phyloP scores from a whole-genome alignment of 2,329 filamentous ascomycete genomes.

The Aureobasidium namibiae region DNA sequence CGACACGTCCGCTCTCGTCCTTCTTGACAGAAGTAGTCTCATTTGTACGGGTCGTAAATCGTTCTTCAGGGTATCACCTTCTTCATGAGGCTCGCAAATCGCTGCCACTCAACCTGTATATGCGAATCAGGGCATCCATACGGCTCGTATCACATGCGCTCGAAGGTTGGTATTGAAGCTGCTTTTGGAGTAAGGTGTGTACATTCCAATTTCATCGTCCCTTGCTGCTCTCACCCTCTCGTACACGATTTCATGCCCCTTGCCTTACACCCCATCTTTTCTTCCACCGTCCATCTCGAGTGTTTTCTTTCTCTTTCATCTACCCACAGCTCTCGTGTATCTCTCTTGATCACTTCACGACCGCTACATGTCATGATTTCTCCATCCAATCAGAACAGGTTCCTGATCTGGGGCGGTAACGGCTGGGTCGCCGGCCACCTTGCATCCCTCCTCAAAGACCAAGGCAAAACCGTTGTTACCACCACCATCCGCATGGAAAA shows the following conservation, averaged over 20 bases:
- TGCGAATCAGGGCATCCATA: too few relatives aligned
- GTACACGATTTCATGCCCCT: neutral
- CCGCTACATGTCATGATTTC: neutral
- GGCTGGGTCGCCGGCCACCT: slow-evolving; percentile 58
- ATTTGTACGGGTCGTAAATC: too few relatives aligned
- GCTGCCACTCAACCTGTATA: too few relatives aligned
- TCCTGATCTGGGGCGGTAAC: slow-evolving; percentile 57
- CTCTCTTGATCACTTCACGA: too few relatives aligned
- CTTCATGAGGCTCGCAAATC: too few relatives aligned
- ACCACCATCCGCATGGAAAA: slow-evolving; percentile 61
- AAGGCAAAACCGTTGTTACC: slow-evolving; percentile 53
- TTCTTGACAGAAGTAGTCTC: too few relatives aligned
- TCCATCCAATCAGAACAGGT: slow-evolving; percentile 30
- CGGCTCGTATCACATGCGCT: too few relatives aligned
- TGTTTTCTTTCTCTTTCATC: neutral
- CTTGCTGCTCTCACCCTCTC: neutral
- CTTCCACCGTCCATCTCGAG: too few relatives aligned
- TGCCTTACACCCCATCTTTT: neutral
- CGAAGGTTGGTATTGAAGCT: too few relatives aligned
- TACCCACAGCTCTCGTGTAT: neutral
- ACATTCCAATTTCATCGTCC: neutral
- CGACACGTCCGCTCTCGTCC: too few relatives aligned
- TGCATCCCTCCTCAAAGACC: slow-evolving; percentile 47
- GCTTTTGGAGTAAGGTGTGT: too few relatives aligned
- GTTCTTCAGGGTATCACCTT: too few relatives aligned